These are phyloP conservation scores for Paecilomyces dactylethromorphus DNA, from an alignment of 2,329 filamentous ascomycete genomes.

Conservation along the genomic window DNA sequence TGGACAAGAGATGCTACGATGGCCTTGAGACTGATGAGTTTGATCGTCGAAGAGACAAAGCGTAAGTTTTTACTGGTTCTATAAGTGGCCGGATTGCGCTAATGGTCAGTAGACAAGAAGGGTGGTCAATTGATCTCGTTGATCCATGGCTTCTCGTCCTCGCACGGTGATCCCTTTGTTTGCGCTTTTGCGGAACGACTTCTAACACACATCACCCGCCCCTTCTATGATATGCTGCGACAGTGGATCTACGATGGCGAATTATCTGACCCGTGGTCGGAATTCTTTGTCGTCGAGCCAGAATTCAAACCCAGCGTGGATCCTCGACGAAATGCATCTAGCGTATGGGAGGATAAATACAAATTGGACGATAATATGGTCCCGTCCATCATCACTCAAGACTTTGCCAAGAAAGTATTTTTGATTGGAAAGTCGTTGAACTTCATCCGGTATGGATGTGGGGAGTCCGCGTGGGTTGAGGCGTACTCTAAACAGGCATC, in stretches of 20 bases:
- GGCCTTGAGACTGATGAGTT: slow-evolving; percentile 84
- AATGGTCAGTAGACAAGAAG: slow-evolving; percentile 48
- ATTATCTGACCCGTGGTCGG: slow-evolving; percentile 87
- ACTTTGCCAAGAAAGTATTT: slow-evolving; percentile 95
- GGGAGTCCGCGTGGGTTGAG: slow-evolving; percentile 91
- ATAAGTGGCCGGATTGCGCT: slow-evolving; percentile 6
- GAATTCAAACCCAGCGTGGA: slow-evolving; percentile 47
- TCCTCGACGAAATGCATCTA: slow-evolving; percentile 57
- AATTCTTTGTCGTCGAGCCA: slow-evolving; percentile 92
- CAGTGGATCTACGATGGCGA: slow-evolving; percentile 99
- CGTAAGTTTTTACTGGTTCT: slow-evolving; percentile 41
- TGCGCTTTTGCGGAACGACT: slow-evolving; percentile 87
- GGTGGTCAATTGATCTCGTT: slow-evolving; percentile 90
- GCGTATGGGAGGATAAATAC: slow-evolving; percentile 98
- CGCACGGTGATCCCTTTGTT: slow-evolving; percentile 92
- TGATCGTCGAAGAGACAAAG: slow-evolving; percentile 87
- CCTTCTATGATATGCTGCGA: slow-evolving; percentile 93
- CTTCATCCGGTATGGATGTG: slow-evolving; percentile 93
- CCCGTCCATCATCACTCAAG: slow-evolving; percentile 83
- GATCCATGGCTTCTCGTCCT: slow-evolving; percentile 87
- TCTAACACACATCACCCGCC: slow-evolving; percentile 76
- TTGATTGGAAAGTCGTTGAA: slow-evolving; percentile 96
- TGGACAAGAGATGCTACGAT: slow-evolving; percentile 98
- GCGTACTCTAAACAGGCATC: slow-evolving; percentile 89
- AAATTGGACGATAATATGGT: slow-evolving; percentile 79